phyloP scores from a whole-genome alignment of 169 alveolate genomes.

The Plasmodium relictum region DNA sequence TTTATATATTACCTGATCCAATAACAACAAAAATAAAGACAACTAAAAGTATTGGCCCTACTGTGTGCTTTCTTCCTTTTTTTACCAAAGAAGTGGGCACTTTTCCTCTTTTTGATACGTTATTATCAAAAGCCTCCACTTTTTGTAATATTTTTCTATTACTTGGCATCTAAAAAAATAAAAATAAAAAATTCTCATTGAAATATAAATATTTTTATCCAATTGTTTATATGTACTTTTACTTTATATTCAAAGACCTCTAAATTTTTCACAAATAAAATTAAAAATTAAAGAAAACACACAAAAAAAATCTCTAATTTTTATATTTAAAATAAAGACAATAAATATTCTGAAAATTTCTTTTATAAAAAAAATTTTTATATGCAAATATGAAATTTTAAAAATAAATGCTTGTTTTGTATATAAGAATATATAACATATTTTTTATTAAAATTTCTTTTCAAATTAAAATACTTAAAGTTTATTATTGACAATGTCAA shows the following conservation, averaged over 20 bases:
- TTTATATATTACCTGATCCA: conserved; percentile 62
- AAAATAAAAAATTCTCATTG: neutral
- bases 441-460: no score
- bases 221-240: neutral
- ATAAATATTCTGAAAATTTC: no score
- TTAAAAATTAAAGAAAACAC: no score
- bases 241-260: neutral
- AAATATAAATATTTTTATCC: no score
- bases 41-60: conserved; percentile 71
- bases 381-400: no score
- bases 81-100: conserved; percentile 64
- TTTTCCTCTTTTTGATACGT: conserved; percentile 55
- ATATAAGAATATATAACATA: no score
- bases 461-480: no score
- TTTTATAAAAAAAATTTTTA: no score
- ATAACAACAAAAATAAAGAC: conserved; percentile 70
- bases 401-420: no score
- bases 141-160: conserved; percentile 67
- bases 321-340: no score
- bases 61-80: conserved; percentile 66
- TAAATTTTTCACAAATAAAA: neutral
- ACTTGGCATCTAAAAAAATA: conserved; percentile 34
- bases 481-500: no score
- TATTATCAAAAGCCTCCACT: conserved; percentile 61
- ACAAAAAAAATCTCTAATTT: no score